Evolutionary conservation across 805 yeast species (phyloP).

Genomic region (Metschnikowia kofuensis): DNA sequence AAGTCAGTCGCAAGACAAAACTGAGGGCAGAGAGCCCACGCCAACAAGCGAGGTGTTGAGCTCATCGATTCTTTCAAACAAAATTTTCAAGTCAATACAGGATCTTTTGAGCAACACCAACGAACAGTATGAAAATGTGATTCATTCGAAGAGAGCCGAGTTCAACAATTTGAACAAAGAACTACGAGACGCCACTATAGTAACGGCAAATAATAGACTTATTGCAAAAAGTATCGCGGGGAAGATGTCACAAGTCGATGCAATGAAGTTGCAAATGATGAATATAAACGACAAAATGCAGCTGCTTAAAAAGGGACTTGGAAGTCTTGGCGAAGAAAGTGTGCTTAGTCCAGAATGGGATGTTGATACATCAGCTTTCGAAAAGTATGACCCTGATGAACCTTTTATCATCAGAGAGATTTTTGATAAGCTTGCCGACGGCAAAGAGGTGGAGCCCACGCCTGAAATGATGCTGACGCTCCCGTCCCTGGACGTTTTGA

Average conservation of each 20-base stretch:
- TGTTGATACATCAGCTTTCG: constrained; percentile 63
- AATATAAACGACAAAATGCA: constrained; percentile 38
- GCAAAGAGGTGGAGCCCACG: constrained; percentile 26
- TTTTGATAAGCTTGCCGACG: constrained; percentile 46
- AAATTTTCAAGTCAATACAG: constrained; percentile 39
- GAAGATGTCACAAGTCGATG: constrained; percentile 42
- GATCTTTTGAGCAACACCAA: constrained; percentile 36
- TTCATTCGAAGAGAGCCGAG: constrained; percentile 35
- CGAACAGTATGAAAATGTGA: constrained; percentile 35
- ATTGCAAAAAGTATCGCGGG: constrained; percentile 34
- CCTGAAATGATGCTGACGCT: constrained; percentile 30
- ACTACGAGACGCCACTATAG: constrained; percentile 38
- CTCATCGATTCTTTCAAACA: constrained; percentile 24
- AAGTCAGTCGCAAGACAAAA: background rate
- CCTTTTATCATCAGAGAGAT: constrained; percentile 75
- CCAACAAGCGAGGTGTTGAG: constrained; percentile 12
- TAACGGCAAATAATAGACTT: constrained; percentile 42
- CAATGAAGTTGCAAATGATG: constrained; percentile 46
- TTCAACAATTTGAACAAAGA: constrained; percentile 34
- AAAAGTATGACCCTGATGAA: constrained; percentile 79
- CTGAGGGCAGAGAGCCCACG: constrained; percentile 1
- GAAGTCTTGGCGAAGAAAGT: constrained; percentile 20
- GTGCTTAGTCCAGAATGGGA: constrained; percentile 39
- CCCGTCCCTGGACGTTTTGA: constrained; percentile 49
- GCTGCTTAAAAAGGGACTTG: constrained; percentile 21